Evolutionary conservation across 2,329 filamentous ascomycete species (phyloP).

Genomic region (Arachnomyces sp.): DNA sequence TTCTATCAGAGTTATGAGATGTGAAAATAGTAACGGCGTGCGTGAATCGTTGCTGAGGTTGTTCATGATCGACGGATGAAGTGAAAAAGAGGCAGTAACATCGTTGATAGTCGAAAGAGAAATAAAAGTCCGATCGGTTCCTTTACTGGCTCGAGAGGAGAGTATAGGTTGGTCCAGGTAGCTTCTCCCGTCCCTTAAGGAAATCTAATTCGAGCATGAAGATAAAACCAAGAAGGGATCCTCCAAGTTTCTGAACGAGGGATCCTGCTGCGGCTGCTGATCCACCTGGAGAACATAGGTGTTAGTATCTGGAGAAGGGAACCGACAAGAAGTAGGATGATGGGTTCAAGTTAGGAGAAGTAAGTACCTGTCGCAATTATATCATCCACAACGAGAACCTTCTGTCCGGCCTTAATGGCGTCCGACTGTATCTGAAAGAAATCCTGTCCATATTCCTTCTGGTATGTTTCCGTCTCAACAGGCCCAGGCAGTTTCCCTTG

Average conservation of each 20-base stretch:
- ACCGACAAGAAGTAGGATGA: not conserved
- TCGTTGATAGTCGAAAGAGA: no score
- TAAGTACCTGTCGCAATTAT: slow-evolving; percentile 91
- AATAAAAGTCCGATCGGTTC: slow-evolving; percentile 7
- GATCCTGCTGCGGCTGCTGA: slow-evolving; percentile 81
- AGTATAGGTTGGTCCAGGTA: slow-evolving; percentile 74
- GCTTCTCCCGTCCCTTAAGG: slow-evolving; percentile 84
- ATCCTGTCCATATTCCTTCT: slow-evolving; percentile 95
- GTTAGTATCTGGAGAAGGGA: not conserved
- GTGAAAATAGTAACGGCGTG: no score
- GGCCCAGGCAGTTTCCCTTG: slow-evolving; percentile 90
- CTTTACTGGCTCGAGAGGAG: slow-evolving; percentile 61
- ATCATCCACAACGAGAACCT: slow-evolving; percentile 89
- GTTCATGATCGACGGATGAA: no score
- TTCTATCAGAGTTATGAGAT: no score
- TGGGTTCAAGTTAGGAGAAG: not conserved
- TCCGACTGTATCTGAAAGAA: slow-evolving; percentile 93
- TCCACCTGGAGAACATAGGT: slow-evolving; percentile 56
- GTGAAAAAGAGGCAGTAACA: no score
- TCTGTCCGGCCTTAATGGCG: slow-evolving; percentile 76
- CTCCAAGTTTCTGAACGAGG: slow-evolving; percentile 79
- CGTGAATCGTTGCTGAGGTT: no score
- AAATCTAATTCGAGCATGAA: slow-evolving; percentile 96
- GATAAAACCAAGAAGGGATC: slow-evolving; percentile 76
- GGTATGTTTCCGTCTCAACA: slow-evolving; percentile 73